Conservation (phyloP, 2,329 filamentous ascomycete genomes). For the Diaporthe citri region DNA sequence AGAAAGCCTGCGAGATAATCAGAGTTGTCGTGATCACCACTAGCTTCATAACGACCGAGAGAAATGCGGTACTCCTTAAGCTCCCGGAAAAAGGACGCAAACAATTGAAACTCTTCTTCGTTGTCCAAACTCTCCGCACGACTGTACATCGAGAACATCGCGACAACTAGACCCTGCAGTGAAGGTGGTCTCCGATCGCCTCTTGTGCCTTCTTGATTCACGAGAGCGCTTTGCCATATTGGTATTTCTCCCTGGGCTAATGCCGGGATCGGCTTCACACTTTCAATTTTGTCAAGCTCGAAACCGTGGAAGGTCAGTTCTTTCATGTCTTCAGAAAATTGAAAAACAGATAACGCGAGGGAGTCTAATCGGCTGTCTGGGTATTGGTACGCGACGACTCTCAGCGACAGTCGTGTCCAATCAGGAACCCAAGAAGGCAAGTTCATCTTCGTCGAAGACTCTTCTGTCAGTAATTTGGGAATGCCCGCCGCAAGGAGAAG, state of each 20-base stretch:
- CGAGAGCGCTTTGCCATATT: neutral
- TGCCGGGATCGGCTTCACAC: neutral
- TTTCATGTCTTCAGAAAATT: neutral
- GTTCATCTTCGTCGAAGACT: neutral
- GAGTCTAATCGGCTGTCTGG: accelerated
- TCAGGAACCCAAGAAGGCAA: slow-evolving; percentile 1
- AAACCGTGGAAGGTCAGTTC: neutral
- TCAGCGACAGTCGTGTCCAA: neutral
- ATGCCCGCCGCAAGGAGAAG: neutral
- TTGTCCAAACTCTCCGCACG: neutral
- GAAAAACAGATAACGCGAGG: neutral
- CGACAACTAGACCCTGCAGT: neutral
- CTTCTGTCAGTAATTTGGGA: accelerated
- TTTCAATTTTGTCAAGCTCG: neutral
- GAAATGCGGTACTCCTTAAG: neutral
- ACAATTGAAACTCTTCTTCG: accelerated
- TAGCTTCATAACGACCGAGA: neutral
- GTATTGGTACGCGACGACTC: accelerated
- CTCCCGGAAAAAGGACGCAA: neutral
- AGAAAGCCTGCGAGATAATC: neutral
- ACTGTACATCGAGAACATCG: accelerated
- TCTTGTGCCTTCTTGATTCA: neutral
- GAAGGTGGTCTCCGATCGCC: neutral
- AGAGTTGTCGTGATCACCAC: no score
- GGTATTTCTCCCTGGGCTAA: neutral